Conservation (phyloP, 306 rosid species). For the Leucaena leucocephala region DNA sequence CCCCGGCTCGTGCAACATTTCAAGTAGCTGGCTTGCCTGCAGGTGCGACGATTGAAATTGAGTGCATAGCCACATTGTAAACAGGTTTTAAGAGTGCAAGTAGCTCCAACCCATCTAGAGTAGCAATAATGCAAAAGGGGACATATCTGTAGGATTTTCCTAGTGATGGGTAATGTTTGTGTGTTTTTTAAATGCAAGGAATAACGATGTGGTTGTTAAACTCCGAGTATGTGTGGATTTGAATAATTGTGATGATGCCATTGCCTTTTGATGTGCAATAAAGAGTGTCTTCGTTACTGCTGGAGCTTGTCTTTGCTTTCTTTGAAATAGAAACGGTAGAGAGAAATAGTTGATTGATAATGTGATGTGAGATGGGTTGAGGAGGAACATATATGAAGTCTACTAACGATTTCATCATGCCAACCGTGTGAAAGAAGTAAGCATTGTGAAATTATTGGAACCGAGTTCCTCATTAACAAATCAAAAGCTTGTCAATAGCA, state of each 20-base stretch:
- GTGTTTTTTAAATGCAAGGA: neutral
- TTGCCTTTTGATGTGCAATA: neutral
- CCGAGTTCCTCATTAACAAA: no score
- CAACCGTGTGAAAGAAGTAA: no score
- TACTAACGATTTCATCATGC: no score
- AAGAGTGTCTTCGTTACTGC: no score
- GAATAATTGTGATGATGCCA: neutral
- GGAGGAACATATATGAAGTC: neutral
- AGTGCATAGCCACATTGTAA: constrained; percentile 82
- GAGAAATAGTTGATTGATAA: no score
- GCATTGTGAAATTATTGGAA: no score
- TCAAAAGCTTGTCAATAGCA: no score
- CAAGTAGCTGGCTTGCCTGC: constrained; percentile 91
- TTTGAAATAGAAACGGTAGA: no score
- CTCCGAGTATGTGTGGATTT: neutral
- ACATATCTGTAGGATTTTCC: neutral
- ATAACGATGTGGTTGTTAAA: no score
- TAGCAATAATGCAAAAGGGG: constrained; percentile 34
- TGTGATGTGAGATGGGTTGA: neutral
- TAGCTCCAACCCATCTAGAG: neutral
- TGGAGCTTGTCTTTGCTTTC: no score
- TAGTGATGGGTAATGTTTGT: neutral
- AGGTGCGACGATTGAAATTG: constrained; percentile 95
- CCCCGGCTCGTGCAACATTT: constrained; percentile 91
- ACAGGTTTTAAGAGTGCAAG: neutral